Evolutionary conservation across 2,329 filamentous ascomycete species (phyloP).

Genomic region (Fusarium sp.): DNA sequence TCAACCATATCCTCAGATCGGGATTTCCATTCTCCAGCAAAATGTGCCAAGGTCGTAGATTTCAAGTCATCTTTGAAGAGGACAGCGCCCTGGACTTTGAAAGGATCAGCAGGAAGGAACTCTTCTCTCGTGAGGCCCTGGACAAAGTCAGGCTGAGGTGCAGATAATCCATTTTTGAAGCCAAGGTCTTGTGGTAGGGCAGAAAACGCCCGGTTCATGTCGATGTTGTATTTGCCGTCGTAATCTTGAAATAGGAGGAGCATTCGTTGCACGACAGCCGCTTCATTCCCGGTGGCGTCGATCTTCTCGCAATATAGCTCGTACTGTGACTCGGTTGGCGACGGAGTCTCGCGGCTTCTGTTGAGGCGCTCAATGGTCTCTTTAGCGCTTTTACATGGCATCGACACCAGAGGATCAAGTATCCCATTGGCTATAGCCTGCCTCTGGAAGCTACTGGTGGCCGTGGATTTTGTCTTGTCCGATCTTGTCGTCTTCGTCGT

Average conservation of each 20-base stretch:
- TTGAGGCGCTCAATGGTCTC: not conserved
- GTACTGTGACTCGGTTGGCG: not conserved
- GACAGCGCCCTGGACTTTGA: not conserved
- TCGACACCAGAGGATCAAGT: not conserved
- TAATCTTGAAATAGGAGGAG: not conserved
- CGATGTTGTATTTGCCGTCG: not conserved
- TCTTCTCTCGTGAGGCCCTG: not conserved
- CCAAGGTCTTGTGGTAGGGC: not conserved
- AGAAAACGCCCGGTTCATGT: not conserved
- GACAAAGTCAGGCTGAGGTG: not conserved
- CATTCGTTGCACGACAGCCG: not conserved
- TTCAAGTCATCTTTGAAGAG: not conserved
- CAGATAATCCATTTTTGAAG: not conserved
- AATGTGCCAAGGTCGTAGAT: not conserved
- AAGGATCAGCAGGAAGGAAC: not conserved
- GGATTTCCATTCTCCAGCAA: not conserved
- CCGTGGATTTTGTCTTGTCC: not conserved
- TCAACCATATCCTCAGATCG: not conserved
- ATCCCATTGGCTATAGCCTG: not conserved
- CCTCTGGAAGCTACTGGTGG: not conserved
- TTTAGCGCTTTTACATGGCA: not conserved
- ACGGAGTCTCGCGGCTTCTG: not conserved
- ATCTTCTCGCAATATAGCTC: not conserved
- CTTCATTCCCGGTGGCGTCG: not conserved
- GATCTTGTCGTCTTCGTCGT: not conserved